Evolutionary conservation across 352 stramenopile genomes (phyloP).

Genomic region (Phytophthora crassamura): DNA sequence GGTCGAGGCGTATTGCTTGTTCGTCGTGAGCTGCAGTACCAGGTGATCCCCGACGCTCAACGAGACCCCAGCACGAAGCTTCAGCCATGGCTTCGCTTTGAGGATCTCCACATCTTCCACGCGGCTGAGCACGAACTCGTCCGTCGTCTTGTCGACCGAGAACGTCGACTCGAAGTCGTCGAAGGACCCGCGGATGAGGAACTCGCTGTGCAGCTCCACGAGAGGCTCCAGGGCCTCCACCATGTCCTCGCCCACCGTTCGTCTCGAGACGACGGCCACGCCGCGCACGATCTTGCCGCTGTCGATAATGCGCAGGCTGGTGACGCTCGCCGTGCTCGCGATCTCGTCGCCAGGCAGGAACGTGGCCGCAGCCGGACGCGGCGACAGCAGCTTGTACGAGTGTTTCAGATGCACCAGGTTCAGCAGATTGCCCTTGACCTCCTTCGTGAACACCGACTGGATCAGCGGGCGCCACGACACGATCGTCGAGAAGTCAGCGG

Average conservation of each 20-base stretch:
- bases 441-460: conserved; percentile 83
- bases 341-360: conserved; percentile 78
- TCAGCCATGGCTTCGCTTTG: conserved; percentile 71
- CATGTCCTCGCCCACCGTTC: conserved; percentile 55
- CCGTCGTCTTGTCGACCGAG: conserved; percentile 50
- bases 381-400: conserved; percentile 79
- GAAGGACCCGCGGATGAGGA: conserved; percentile 86
- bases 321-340: conserved; percentile 73
- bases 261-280: conserved; percentile 72
- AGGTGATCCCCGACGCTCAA: conserved; percentile 57
- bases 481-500: conserved; percentile 82
- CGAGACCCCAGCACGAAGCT: conserved; percentile 28
- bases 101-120: conserved; percentile 66
- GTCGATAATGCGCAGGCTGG: conserved; percentile 76
- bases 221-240: conserved; percentile 68
- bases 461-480: conserved; percentile 85
- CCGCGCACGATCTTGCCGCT: conserved; percentile 84
- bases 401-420: conserved; percentile 87
- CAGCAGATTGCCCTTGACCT: conserved; percentile 84
- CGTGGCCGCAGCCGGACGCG: conserved; percentile 34
- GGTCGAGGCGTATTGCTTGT: conserved; percentile 60
- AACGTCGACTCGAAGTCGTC: conserved; percentile 83
- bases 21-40: conserved; percentile 58
- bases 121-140: conserved; percentile 48
- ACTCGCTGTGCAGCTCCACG: conserved; percentile 83